Evolutionary conservation across 306 rosid genomes (phyloP).

Genomic region (Castanea sativa): DNA sequence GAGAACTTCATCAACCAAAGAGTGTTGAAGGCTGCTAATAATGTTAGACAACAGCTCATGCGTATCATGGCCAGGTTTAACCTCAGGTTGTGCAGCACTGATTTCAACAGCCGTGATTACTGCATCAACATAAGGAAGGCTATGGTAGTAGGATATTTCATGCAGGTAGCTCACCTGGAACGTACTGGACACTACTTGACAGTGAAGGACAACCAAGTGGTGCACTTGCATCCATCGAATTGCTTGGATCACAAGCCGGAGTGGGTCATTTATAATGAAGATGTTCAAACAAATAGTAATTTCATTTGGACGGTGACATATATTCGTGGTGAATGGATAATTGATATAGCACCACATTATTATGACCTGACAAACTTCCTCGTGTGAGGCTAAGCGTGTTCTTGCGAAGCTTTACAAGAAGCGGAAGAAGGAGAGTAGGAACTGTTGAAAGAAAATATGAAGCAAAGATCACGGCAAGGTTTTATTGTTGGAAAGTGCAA

Average conservation of each 20-base stretch:
- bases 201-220: constrained; percentile 96
- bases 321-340: constrained; percentile 87
- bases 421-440: constrained; percentile 59
- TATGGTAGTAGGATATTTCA: constrained; percentile 92
- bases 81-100: constrained; percentile 85
- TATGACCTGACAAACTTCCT: constrained; percentile 80
- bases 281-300: constrained; percentile 79
- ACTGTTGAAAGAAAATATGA: too few species aligned
- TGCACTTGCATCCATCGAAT: constrained; percentile 94
- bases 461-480: too few species aligned
- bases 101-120: constrained; percentile 86
- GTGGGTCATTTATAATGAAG: constrained; percentile 92
- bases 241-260: constrained; percentile 97
- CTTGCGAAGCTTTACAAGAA: constrained; percentile 85
- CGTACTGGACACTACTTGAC: constrained; percentile 53
- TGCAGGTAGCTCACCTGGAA: constrained; percentile 97
- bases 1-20: constrained; percentile 81
- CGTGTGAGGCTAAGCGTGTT: constrained; percentile 85
- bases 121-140: constrained; percentile 88
- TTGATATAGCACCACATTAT: constrained; percentile 83
- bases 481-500: too few species aligned
- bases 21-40: constrained; percentile 79
- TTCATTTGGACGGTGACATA: constrained; percentile 89
- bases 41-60: constrained; percentile 79
- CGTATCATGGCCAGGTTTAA: constrained; percentile 84